These are phyloP conservation scores for Juncus effusus DNA, from an alignment of 176 grass and related monocot species.

Conservation along the genomic window DNA sequence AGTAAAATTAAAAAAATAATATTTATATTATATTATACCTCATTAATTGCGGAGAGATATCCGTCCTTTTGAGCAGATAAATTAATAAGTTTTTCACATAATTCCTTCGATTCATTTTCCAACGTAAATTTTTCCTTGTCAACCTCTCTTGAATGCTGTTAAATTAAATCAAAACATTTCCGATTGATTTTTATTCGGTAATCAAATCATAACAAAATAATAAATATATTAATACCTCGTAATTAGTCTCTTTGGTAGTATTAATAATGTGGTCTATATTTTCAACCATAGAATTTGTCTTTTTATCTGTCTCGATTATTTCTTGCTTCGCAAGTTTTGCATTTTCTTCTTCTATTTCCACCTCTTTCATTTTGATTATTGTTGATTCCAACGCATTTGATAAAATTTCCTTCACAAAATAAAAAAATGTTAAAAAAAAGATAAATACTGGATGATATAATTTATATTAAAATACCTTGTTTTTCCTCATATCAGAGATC, in stretches of 20 bases:
- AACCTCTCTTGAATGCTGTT: conserved; percentile 39
- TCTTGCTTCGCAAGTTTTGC: conserved; percentile 42
- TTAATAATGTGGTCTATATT: conserved; percentile 37
- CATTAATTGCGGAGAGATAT: conserved; percentile 30
- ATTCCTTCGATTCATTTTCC: conserved; percentile 35
- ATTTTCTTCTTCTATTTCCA: conserved; percentile 52
- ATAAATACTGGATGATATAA: conserved; percentile 3
- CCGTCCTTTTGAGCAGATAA: conserved; percentile 46
- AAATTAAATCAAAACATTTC: conserved; percentile 15
- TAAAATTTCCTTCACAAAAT: conserved; percentile 40
- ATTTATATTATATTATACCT: conserved; percentile 31
- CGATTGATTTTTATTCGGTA: too few relatives aligned
- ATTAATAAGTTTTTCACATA: conserved; percentile 40
- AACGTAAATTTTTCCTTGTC: conserved; percentile 38
- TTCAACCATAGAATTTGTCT: conserved; percentile 32
- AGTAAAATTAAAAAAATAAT: neutral
- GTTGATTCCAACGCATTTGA: conserved; percentile 40
- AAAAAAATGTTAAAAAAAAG: conserved; percentile 8
- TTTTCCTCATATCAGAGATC: conserved; percentile 35
- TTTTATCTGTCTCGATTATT: conserved; percentile 36
- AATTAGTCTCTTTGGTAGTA: conserved; percentile 40
- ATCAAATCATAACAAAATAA: neutral
- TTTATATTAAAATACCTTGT: conserved; percentile 39
- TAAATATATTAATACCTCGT: conserved; percentile 38
- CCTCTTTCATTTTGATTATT: conserved; percentile 44